Conservation (phyloP, 1,284 basidiomycete genomes). For the Apiotrichum sp. region DNA sequence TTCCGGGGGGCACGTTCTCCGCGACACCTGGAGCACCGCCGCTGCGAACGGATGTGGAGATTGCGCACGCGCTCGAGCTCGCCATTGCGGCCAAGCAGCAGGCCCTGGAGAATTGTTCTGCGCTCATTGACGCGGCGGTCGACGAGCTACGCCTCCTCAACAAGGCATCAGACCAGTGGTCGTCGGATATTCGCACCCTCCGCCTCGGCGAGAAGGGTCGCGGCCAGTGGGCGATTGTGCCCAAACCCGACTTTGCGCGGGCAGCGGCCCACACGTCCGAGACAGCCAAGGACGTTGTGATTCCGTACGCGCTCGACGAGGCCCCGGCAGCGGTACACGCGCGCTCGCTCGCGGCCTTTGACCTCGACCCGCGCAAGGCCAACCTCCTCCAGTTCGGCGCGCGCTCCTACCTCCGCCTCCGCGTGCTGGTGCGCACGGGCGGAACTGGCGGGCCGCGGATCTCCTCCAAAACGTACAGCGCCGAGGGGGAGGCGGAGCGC, state of each 20-base stretch:
- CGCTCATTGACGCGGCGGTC: slow-evolving; percentile 39
- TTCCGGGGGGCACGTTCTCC: slow-evolving; percentile 30
- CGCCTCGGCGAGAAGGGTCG: slow-evolving; percentile 23
- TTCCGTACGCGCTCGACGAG: slow-evolving; percentile 46
- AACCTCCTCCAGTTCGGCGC: slow-evolving; percentile 34
- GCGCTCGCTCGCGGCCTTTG: slow-evolving; percentile 40
- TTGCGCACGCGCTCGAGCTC: slow-evolving; percentile 28
- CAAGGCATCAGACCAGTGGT: slow-evolving; percentile 29
- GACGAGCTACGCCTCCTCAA: slow-evolving; percentile 36
- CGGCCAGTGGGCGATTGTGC: slow-evolving; percentile 38
- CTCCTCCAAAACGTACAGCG: slow-evolving; percentile 7
- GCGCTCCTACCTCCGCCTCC: slow-evolving; percentile 26
- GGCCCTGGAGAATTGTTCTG: slow-evolving; percentile 36
- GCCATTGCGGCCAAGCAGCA: slow-evolving; percentile 32
- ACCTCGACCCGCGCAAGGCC: slow-evolving; percentile 35
- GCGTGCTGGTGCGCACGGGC: slow-evolving; percentile 16
- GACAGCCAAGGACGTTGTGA: slow-evolving; percentile 40
- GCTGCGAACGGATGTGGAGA: not conserved
- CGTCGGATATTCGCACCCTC: slow-evolving; percentile 26
- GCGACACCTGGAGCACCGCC: slow-evolving; percentile 17
- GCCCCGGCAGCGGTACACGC: slow-evolving; percentile 23
- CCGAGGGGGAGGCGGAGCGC: not conserved
- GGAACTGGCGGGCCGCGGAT: not conserved
- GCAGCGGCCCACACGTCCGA: slow-evolving; percentile 15
- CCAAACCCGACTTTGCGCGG: slow-evolving; percentile 39